Evolutionary conservation across 2,329 filamentous ascomycete genomes (phyloP), one percentile per base, ranked within the genome.

Genomic region (Diaporthe vexans): DNA sequence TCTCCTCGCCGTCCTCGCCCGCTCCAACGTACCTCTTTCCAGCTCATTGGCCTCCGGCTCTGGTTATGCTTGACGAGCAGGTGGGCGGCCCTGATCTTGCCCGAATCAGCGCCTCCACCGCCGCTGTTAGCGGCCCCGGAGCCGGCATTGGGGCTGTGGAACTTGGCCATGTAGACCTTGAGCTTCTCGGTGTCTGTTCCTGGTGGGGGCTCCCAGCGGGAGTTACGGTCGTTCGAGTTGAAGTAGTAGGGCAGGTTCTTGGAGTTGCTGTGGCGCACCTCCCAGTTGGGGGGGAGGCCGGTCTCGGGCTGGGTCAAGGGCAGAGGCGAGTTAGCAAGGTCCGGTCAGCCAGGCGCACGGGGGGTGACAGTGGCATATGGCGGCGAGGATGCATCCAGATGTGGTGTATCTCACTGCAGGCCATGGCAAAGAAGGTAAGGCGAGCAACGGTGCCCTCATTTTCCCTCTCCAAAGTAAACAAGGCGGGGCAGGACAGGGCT

Each of bases 241-340:
- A 98, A 98, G 88, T 98, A 99, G 89, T 99, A 99, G 51, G 97
- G 97, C 48, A 98, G 93, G 86, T 97, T 97, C 88, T 98, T 98
- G 85, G 95, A 97, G 88, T 98, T 97, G 84, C 95, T 98, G 87
- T 97, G 95, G 83, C 97, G 95, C 82, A 99, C 95, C 87, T 98
- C 97, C 95, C 96, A 98, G 83, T 92, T 91, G 67, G 91, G 84
- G 76, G 95, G 95, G 77, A 98, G 91, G 83, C 96, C 96, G 79
- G 93, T 92, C 73, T 95, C 93, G 81, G 90, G 86, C 91, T 93
- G 79, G 48, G 54, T 54, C 24, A 26, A 19, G 35, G 26, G 24
- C 40, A 71, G 51, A 43, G 57, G 48, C 35, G n/a, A 13, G 46
- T 72, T 72, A 72, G 70, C 70, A 24, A 21, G 29, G 40, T 6